A percentile compares a stretch with the other conserved stretches of the same genome.
phyloP scores from a whole-genome alignment of 2,329 filamentous ascomycete genomes.

The Metarhizium guizhouense region DNA sequence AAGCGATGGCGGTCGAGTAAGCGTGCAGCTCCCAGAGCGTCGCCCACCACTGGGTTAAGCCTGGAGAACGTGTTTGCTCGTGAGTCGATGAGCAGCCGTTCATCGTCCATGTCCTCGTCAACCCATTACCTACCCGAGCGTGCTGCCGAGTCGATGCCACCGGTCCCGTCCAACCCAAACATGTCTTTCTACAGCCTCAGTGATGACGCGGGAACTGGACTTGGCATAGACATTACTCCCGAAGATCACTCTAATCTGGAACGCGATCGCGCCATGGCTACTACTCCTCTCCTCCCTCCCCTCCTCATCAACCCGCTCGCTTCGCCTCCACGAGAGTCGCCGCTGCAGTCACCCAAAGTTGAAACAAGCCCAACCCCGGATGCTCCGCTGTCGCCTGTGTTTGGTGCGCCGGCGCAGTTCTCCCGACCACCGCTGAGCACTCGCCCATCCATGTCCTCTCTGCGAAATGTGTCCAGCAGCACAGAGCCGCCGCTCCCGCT shows the following conservation, averaged over 20 bases:
- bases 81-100: conserved; percentile 66
- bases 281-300: conserved; percentile 79
- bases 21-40: conserved; percentile 35
- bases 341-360: conserved; percentile 70
- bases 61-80: conserved; percentile 68
- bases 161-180: conserved; percentile 52
- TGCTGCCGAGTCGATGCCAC: conserved; percentile 43
- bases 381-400: conserved; percentile 4
- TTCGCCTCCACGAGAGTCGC: conserved; percentile 58
- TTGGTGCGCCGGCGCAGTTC: conserved; percentile 38
- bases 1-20: conserved; percentile 40
- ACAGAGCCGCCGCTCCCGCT: conserved; percentile 47
- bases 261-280: conserved; percentile 54
- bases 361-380: conserved; percentile 8
- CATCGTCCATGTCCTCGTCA: conserved; percentile 65
- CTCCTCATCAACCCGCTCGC: conserved; percentile 55
- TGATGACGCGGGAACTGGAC: conserved; percentile 30
- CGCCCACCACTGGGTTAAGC: conserved; percentile 72
- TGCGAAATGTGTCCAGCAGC: conserved; percentile 54
- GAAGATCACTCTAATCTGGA: conserved; percentile 40
- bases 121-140: conserved; percentile 36
- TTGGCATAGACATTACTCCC: conserved; percentile 17
- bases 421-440: conserved; percentile 60
- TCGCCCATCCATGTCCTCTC: conserved; percentile 69
- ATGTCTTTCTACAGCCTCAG: conserved; percentile 53